Evolutionary conservation across 805 yeast genomes (phyloP).

Genomic region (Phaffomyces antillensis): DNA sequence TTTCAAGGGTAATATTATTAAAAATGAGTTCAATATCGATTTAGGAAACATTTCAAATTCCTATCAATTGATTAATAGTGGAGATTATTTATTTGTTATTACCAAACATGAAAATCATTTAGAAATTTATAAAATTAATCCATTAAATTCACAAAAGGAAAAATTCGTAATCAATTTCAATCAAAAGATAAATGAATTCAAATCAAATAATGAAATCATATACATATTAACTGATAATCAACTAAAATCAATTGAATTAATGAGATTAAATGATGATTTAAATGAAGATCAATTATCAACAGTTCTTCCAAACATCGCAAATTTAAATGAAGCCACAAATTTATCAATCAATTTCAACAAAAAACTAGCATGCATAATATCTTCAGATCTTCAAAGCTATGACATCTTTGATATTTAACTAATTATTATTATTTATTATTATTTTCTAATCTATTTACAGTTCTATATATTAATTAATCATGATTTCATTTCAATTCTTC

Average conservation of each 20-base stretch:
- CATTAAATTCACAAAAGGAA: background rate
- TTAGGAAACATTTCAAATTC: conserved; percentile 15
- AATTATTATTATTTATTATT: too few relatives aligned
- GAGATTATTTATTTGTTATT: conserved; percentile 6
- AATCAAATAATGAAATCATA: conserved; percentile 9
- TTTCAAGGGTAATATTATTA: conserved; percentile 2
- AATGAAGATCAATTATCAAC: conserved; percentile 1
- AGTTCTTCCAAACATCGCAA: background rate
- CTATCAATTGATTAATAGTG: conserved; percentile 9
- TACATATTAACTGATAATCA: conserved; percentile 3
- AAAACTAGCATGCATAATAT: conserved; percentile 32
- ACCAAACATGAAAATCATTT: conserved; percentile 7
- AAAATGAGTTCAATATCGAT: conserved; percentile 2
- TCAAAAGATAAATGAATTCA: conserved; percentile 8
- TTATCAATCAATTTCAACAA: conserved; percentile 25
- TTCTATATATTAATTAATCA: background rate
- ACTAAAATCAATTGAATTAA: background rate
- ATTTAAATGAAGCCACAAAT: conserved; percentile 14
- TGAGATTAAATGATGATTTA: background rate
- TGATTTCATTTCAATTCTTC: background rate
- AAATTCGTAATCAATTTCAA: conserved; percentile 1
- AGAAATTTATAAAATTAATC: conserved; percentile 11
- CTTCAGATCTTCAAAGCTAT: conserved; percentile 22
- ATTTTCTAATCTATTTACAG: background rate
- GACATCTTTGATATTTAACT: background rate